phyloP scores from a whole-genome alignment of 1,284 basidiomycete species.

The Melampsora larici-populina region DNA sequence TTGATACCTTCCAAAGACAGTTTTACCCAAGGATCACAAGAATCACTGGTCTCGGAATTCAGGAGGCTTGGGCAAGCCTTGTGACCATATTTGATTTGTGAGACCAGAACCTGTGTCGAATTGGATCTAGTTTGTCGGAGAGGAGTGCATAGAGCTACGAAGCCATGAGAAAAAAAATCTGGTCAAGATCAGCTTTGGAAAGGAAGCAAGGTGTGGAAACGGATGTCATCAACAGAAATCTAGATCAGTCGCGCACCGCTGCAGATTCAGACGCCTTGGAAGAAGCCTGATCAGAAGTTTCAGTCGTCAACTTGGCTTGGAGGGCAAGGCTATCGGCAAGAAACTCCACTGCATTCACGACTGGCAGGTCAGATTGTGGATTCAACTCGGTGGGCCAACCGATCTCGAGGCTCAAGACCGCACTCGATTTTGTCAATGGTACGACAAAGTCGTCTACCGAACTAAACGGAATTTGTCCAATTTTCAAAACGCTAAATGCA shows the following conservation, averaged over 20 bases:
- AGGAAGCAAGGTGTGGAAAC: background rate
- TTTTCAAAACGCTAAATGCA: slow-evolving; percentile 61
- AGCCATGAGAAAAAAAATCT: slow-evolving; percentile 38
- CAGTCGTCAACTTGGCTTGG: slow-evolving; percentile 54
- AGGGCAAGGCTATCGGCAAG: slow-evolving; percentile 72
- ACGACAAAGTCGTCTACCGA: slow-evolving; percentile 63
- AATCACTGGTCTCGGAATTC: background rate
- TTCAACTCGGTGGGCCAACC: slow-evolving; percentile 59
- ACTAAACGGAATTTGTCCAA: slow-evolving; percentile 62
- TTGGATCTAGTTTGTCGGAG: slow-evolving; percentile 68
- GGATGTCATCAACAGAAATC: background rate
- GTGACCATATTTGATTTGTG: background rate
- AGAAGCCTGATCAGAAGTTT: slow-evolving; percentile 55
- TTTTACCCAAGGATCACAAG: too few species aligned
- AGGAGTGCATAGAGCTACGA: slow-evolving; percentile 68
- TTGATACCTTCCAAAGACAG: too few species aligned
- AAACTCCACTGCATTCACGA: slow-evolving; percentile 75
- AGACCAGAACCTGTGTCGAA: slow-evolving; percentile 65
- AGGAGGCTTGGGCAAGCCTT: background rate
- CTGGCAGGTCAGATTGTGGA: slow-evolving; percentile 68
- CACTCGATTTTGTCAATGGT: slow-evolving; percentile 53
- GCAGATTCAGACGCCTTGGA: slow-evolving; percentile 54
- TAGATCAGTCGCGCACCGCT: slow-evolving; percentile 13
- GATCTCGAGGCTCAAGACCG: slow-evolving; percentile 49
- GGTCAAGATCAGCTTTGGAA: slow-evolving; percentile 27